These are phyloP conservation scores for Lachnellula cervina DNA, from an alignment of 2,329 filamentous ascomycete species.

Conservation along the genomic window DNA sequence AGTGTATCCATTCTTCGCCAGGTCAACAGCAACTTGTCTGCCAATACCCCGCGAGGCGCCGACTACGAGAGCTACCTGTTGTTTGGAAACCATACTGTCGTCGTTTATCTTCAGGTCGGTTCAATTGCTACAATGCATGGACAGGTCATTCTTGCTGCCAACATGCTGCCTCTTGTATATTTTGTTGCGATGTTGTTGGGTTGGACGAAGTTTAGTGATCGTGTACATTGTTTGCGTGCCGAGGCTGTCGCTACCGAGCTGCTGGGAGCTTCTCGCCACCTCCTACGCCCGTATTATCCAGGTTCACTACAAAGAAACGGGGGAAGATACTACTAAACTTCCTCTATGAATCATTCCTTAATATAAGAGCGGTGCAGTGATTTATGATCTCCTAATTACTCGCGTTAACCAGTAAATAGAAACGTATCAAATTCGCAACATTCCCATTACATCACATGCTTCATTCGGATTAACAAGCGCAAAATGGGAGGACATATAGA, in stretches of 20 bases:
- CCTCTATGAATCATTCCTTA: neutral
- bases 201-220: neutral
- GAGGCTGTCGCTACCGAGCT: neutral
- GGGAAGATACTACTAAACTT: neutral
- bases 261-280: neutral
- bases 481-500: constrained; percentile 59
- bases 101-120: constrained; percentile 1
- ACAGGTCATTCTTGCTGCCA: neutral
- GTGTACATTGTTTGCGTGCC: neutral
- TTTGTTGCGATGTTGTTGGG: neutral
- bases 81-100: constrained; percentile 15
- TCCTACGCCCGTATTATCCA: neutral
- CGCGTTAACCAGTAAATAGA: too few species aligned
- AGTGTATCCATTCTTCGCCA: constrained; percentile 65
- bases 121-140: neutral
- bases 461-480: constrained; percentile 1
- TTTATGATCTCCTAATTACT: too few species aligned
- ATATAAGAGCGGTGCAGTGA: neutral
- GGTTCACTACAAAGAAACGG: neutral
- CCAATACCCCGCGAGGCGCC: constrained; percentile 79
- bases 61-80: constrained; percentile 63
- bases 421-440: neutral
- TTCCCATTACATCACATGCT: neutral
- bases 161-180: neutral
- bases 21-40: constrained; percentile 67